Evolutionary conservation across 1,139 yeast genomes (phyloP), one percentile per base, ranked within the genome.

Genomic region (Wickerhamomyces sp.): DNA sequence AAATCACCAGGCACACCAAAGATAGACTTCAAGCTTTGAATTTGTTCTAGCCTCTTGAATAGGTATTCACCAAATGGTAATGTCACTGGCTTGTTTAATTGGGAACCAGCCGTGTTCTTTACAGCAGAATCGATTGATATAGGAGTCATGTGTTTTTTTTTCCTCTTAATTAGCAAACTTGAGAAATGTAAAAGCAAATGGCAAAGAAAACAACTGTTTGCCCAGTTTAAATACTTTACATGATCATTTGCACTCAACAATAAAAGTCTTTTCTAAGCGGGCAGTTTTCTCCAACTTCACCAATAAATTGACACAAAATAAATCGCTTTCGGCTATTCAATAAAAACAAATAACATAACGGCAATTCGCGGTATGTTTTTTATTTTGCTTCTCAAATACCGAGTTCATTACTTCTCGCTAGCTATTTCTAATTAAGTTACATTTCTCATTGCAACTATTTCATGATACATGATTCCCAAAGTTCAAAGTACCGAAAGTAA

Each of bases 1-100:
- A 76, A 79, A 53, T 79, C 85, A 47, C 74, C 66, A 37, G 74
- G 76, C 29, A 73, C 75, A 49, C 82, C 74, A 60, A 73, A 66
- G 48, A 72, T 60, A 38, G 59, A 42, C 34, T 41, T 38, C 54
- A 55, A 43, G 52, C 55, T 48, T 55, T 58, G 47, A 44, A 78
- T 54, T 47, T 77, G 66, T 49, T 65, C 59, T 48, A 78, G 52
- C 52, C 81, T 61, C 44, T 64, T 60, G 61, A 72, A 65, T 47
- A 78, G 50, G 63, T 76, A 72, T 54, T 75, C 73, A 40, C 76
- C 78, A 54, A 70, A 64, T 10, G 70, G 72, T 49, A 57, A 9
- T 4, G 25, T 18, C 3, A n/a, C 28, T 17, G 6, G 35, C 15
- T 26, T 26, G 28, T 14, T 25, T 15, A n/a, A 13, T 13, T 22